Conservation (phyloP, 1,284 basidiomycete genomes). For the Papiliotrema fonsecae region DNA sequence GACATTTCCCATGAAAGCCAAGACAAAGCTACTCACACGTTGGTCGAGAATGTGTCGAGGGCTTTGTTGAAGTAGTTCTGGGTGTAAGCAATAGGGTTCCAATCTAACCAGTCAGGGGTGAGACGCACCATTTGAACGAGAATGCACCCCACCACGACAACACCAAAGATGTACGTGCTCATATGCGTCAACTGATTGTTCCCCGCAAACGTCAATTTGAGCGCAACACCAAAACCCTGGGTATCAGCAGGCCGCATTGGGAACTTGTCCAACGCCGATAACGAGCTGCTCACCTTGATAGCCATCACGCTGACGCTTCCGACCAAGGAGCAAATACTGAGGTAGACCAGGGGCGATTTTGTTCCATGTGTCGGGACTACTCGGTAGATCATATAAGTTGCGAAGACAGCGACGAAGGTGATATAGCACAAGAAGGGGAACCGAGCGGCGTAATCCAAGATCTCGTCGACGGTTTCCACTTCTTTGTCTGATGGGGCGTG, state of each 20-base stretch:
- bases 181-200: conserved; percentile 94
- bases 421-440: conserved; percentile 88
- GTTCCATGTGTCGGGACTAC: conserved; percentile 85
- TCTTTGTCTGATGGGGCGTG: conserved; percentile 96
- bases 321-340: conserved; percentile 96
- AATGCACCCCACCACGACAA: conserved; percentile 80
- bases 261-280: neutral
- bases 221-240: conserved; percentile 83
- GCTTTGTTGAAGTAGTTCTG: conserved; percentile 98
- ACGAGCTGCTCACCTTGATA: conserved; percentile 35
- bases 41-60: conserved; percentile 93
- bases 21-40: conserved; percentile 64
- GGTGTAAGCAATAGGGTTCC: too few species aligned
- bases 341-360: conserved; percentile 81
- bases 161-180: conserved; percentile 90
- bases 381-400: conserved; percentile 79
- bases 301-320: conserved; percentile 90
- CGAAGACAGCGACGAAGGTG: conserved; percentile 74
- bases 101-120: neutral
- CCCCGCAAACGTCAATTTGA: conserved; percentile 89
- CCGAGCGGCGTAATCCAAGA: conserved; percentile 72
- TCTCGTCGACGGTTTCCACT: conserved; percentile 90
- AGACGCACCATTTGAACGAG: conserved; percentile 72
- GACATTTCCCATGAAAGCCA: conserved; percentile 7
- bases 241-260: neutral